Base-by-base conservation (phyloP, 805 yeast species). In the Saccharomyces eubayanus region DNA sequence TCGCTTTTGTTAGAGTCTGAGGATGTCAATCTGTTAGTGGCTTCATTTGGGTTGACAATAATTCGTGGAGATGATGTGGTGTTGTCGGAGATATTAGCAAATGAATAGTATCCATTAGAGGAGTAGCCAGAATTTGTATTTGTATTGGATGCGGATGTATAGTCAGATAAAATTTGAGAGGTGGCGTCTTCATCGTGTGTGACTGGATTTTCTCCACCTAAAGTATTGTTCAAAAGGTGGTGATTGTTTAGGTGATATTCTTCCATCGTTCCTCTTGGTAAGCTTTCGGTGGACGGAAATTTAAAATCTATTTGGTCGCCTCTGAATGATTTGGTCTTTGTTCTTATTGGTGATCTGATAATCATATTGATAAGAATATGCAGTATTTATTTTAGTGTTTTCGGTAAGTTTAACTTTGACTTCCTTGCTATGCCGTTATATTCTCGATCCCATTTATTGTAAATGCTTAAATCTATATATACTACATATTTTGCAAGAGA, bases 251-350 rank as follows among this genome's bases (percentile, higher is more conserved):
- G 47, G 21, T 60, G 63, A 27, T 55, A 54, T 36, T 62, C 66
- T 24, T 64, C 59, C 5, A 57, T 31, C 2, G 49, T 41, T 3
- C 47, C 48, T 3, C 54, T 49, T 24, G 57, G 62, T 43, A 59
- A 48, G 45, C 57, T 59, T 49, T 68, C 73, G 3, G 57, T 57
- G 5, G 69, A 64, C 14, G 77, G 77, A 51, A 73, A 74, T 51
- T 67, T 65, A 58, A 74, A 74, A 14, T 59, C 69, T 68, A 70
- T 65, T 56, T 74, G 77, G 1, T 70, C 60, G 5, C 77, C 77
- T 27, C 65, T 67, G 52, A 72, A 73, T 0, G 77, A 72, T 6
- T 63, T 56, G 1, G 76, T 67, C 58, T 71, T 73, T 29, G 72
- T 62, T 55, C 70, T 67, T 20, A 68, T 63, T 6, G 71, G 71